Evolutionary conservation across 768 basidiomycete species (phyloP), one percentile per base, ranked within the genome.

Genomic region (Boletus edulis): DNA sequence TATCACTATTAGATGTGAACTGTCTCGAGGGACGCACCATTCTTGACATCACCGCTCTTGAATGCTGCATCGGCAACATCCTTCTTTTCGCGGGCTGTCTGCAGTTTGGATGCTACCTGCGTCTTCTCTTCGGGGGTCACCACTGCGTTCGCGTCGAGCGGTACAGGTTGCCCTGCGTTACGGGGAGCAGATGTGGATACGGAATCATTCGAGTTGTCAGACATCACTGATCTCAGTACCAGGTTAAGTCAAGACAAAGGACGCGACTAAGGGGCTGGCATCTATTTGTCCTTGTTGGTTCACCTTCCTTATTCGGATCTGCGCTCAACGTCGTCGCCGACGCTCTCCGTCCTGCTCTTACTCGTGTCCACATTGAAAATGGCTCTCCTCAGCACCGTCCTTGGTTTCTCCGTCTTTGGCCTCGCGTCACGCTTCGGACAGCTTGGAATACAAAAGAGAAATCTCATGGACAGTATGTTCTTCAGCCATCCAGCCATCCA

Each of bases 401-500:
- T 91, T 66, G 89, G 90, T 40, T 91, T 91, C 72, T 88, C 90
- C 3, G 71, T 81, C 53, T 87, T 93, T 66, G 94, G 94, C 41
- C 86, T 97, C 55, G 85, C 86, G 20, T 85, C 87, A 18, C 81
- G 94, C 55, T 77, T 93, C 56, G 91, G 90, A 63, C 93, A 95
- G 73, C 84, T 97, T 22, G 88, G 87, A 51, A 88, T 97, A 64
- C 87, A 92, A 72, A 85, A 80, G 67, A 79, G 88, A 64, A 84
- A 85, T 66, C 79, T 94, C 56, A 82, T 89, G 72, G 80, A 84
- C 44, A 91, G 94, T 95, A 67, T 69, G 92, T 81, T 20, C 52
- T 51, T 37, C 31, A 40, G n/a, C 17, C 32, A 4, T 41, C 24
- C 38, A 12, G 20, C 14, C 43, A n/a, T 39, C 5, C 14, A 27